Conservation (phyloP, 2,329 filamentous ascomycete genomes). For the Aureobasidium leucospermi region DNA sequence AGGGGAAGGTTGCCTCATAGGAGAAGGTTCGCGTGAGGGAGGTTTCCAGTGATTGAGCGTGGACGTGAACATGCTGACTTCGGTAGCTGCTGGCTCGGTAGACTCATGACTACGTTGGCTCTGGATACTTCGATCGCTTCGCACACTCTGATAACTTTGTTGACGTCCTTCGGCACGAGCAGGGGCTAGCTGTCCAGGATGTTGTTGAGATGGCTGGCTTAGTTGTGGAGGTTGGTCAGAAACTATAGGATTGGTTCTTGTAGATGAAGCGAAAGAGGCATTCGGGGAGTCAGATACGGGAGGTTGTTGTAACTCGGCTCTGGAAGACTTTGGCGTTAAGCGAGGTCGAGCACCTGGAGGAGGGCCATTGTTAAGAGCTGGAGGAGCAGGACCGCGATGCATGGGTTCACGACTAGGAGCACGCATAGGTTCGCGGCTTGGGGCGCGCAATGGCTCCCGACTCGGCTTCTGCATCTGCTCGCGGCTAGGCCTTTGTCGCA, state of each 20-base stretch:
- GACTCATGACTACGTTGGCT: conserved; percentile 19
- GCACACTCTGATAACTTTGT: conserved; percentile 29
- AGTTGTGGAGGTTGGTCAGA: conserved; percentile 3
- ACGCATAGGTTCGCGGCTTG: conserved; percentile 20
- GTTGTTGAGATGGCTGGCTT: neutral
- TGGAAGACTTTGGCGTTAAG: conserved; percentile 34
- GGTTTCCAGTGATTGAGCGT: conserved; percentile 17
- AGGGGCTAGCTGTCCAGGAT: neutral
- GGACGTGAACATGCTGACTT: conserved; percentile 13
- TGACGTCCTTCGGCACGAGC: conserved; percentile 16
- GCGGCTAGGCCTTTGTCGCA: conserved; percentile 15
- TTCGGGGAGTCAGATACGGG: conserved; percentile 21
- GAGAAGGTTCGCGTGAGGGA: conserved; percentile 2
- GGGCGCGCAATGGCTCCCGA: conserved; percentile 27
- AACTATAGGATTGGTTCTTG: neutral
- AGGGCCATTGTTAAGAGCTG: neutral
- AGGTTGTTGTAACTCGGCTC: conserved; percentile 26
- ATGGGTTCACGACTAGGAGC: conserved; percentile 27
- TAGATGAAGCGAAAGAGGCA: conserved; percentile 8
- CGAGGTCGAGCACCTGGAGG: conserved; percentile 24
- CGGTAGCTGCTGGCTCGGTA: neutral
- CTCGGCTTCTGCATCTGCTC: conserved; percentile 17
- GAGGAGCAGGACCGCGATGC: conserved; percentile 17
- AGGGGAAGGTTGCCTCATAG: conserved; percentile 1
- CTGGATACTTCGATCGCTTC: conserved; percentile 26